Conservation (phyloP, 495 filamentous ascomycete species). For the Apiosordaria backusii region DNA sequence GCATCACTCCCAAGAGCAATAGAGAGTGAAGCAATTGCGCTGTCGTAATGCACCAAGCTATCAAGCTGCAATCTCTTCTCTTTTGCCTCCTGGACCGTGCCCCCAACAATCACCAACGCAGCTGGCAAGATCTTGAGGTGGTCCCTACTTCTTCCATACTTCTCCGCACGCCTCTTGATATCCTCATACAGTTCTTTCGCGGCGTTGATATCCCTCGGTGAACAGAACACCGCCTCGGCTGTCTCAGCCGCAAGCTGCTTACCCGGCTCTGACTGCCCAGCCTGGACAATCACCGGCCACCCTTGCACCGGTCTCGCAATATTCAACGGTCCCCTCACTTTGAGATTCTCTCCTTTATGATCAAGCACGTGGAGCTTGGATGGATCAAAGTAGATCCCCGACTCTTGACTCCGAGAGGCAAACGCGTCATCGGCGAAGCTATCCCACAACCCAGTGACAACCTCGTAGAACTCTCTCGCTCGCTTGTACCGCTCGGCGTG, state of each 20-base stretch:
- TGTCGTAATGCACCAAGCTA: constrained; percentile 54
- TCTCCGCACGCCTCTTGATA: constrained; percentile 46
- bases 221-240: constrained; percentile 52
- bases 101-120: constrained; percentile 43
- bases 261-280: constrained; percentile 53
- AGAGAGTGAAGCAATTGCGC: constrained; percentile 52
- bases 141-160: constrained; percentile 41
- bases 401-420: constrained; percentile 41
- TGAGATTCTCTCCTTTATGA: constrained; percentile 48
- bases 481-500: constrained; percentile 58
- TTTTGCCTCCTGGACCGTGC: constrained; percentile 48
- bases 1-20: constrained; percentile 47
- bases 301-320: constrained; percentile 53
- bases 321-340: constrained; percentile 48
- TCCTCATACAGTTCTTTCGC: constrained; percentile 53
- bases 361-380: constrained; percentile 48
- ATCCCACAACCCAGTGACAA: constrained; percentile 56
- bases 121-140: constrained; percentile 54
- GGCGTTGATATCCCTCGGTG: constrained; percentile 34
- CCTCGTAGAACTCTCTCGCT: constrained; percentile 58
- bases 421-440: constrained; percentile 56
- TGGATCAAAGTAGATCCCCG: constrained; percentile 47
- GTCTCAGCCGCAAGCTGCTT: constrained; percentile 53
- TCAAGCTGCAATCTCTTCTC: constrained; percentile 49
- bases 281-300: constrained; percentile 56